Percentiles rank a stretch among this genome's conserved stretches.
Evolutionary conservation across 768 basidiomycete genomes (phyloP).

Genomic region (Hygrophorus pudorinus): DNA sequence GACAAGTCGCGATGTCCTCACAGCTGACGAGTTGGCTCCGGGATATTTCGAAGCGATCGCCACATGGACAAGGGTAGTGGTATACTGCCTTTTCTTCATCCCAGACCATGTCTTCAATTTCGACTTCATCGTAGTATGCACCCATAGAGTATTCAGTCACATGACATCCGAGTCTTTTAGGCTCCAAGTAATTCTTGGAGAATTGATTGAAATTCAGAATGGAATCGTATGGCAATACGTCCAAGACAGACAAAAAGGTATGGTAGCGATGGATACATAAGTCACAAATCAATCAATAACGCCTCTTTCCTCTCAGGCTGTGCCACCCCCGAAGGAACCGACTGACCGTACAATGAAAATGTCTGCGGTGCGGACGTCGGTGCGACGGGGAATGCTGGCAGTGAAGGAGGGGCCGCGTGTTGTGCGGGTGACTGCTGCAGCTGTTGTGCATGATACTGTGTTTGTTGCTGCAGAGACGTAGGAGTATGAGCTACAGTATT

Average conservation of each 20-base stretch:
- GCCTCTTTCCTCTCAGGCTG: slow-evolving; percentile 59
- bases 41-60: slow-evolving; percentile 95
- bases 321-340: slow-evolving; percentile 36
- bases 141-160: slow-evolving; percentile 63
- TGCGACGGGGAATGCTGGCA: slow-evolving; percentile 57
- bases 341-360: slow-evolving; percentile 38
- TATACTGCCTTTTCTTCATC: slow-evolving; percentile 73
- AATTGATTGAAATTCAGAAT: too few relatives aligned
- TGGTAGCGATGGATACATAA: background rate
- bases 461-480: slow-evolving; percentile 13
- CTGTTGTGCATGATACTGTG: slow-evolving; percentile 10
- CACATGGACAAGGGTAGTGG: slow-evolving; percentile 97
- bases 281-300: slow-evolving; percentile 42
- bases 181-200: too few relatives aligned
- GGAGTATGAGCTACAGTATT: slow-evolving; percentile 19
- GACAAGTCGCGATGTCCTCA: slow-evolving; percentile 93
- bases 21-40: slow-evolving; percentile 75
- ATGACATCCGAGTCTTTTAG: background rate
- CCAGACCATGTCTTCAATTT: slow-evolving; percentile 96
- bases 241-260: background rate
- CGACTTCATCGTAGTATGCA: slow-evolving; percentile 91
- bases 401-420: slow-evolving; percentile 19
- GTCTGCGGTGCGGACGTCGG: slow-evolving; percentile 51
- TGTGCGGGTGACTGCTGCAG: slow-evolving; percentile 9
- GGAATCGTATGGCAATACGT: background rate